Evolutionary conservation across 1,139 yeast genomes (phyloP), one percentile per base, ranked within the genome.

Genomic region (Kodamaea sp.): DNA sequence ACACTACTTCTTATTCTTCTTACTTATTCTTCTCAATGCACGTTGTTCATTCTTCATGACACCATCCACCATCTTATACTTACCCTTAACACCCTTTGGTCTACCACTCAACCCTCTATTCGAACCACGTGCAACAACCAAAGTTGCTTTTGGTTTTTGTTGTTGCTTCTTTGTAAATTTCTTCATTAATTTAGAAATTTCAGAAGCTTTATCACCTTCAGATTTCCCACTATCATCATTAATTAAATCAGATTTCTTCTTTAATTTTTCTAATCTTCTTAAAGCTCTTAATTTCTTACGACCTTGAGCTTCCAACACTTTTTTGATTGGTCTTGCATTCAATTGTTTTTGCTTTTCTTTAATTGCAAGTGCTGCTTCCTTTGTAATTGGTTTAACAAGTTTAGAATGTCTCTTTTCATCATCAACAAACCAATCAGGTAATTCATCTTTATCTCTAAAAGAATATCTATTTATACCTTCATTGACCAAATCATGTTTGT

Each of bases 51-150:
- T 92, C 86, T 94, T 92, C 84, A 89, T 73, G 15, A 84, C 86
- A 72, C 97, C 97, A 66, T 92, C 99, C 53, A 92, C 97, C 98
- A 94, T 92, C 83, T 88, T 92, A 72, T 92, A 92, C 61, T 88
- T 89, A 68, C 98, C 99, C 66, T 84, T 88, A 52, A 92, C 80
- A 58, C 98, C 99, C 67, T 81, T 84, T 27, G 99, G 99, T 68
- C 99, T 84, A 41, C 98, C 98, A 52, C 88, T 75, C 38, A 90
- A 68, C 46, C 96, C 96, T 60, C 73, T 84, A 63, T 90, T 90
- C 34, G 73, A 63, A 53, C 97, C 97, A 41, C 73, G 70, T n/a
- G 99, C 97, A 49, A 81, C 90, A 46, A 92, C 96, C 48, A 88
- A 76, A 0, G 95, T 86, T 29, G 88, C 86, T 73, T 84, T 83